phyloP scores from a whole-genome alignment of 768 basidiomycete species.

The Inosperma sp. region DNA sequence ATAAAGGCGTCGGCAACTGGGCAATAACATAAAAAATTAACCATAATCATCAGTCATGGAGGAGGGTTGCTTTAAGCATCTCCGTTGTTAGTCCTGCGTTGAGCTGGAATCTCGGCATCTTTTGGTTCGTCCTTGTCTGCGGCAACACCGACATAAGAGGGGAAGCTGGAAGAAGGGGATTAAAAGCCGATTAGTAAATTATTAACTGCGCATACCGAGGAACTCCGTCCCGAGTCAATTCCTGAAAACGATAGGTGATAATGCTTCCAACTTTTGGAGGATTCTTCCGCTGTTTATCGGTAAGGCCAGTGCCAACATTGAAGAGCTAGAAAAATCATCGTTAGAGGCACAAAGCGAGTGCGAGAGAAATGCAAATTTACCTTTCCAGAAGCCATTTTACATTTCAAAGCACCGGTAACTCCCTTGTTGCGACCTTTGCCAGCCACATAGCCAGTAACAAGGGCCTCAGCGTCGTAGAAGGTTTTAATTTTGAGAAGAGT shows the following conservation, averaged over 20 bases:
- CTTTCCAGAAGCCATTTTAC: constrained; percentile 60
- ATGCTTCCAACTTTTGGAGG: constrained; percentile 55
- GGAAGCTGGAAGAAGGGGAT: constrained; percentile 38
- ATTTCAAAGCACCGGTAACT: constrained; percentile 46
- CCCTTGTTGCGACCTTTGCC: constrained; percentile 50
- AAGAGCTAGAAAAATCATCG: constrained; percentile 36
- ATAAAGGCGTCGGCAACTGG: no score
- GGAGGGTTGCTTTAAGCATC: not conserved
- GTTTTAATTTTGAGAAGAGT: constrained; percentile 58
- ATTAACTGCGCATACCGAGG: constrained; percentile 39
- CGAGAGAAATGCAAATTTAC: constrained; percentile 25
- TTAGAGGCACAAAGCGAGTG: not conserved
- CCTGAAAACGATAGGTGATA: constrained; percentile 56
- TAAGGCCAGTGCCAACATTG: constrained; percentile 52
- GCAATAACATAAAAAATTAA: not conserved
- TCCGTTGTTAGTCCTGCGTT: constrained; percentile 12
- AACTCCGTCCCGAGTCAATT: constrained; percentile 51
- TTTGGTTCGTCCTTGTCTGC: constrained; percentile 50
- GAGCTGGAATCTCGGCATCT: constrained; percentile 49
- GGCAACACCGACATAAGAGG: constrained; percentile 49
- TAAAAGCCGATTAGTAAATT: not conserved
- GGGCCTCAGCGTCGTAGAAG: constrained; percentile 58
- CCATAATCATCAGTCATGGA: no score
- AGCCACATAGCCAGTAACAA: constrained; percentile 53
- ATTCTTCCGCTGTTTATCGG: constrained; percentile 47